Evolutionary conservation across 2,329 filamentous ascomycete genomes (phyloP).

Genomic region (Talaromyces albobiverticillius): DNA sequence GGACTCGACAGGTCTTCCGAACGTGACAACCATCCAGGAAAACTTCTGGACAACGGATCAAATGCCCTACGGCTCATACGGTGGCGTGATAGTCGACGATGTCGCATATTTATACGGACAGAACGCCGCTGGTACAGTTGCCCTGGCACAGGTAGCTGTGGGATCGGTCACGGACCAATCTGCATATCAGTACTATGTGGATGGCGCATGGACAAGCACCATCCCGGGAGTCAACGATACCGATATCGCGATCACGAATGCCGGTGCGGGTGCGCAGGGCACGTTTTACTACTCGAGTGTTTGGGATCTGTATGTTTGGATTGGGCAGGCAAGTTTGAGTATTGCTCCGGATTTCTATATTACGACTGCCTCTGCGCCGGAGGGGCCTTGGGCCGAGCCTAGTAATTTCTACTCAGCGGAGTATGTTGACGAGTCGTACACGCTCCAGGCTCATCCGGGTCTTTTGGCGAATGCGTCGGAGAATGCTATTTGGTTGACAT

Average conservation of each 20-base stretch:
- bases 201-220: constrained; percentile 9
- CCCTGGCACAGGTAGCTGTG: constrained; percentile 5
- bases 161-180: constrained; percentile 6
- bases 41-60: constrained; percentile 21
- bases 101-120: constrained; percentile 10
- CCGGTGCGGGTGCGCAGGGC: constrained; percentile 26
- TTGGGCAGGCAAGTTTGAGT: constrained; percentile 22
- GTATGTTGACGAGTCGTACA: constrained; percentile 10
- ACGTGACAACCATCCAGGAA: constrained; percentile 19
- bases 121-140: constrained; percentile 9
- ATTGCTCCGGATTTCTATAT: constrained; percentile 23
- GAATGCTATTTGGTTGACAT: constrained; percentile 11
- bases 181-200: constrained; percentile 11
- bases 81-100: constrained; percentile 1
- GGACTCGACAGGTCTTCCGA: constrained; percentile 16
- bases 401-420: constrained; percentile 16
- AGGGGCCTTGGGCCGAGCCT: constrained; percentile 29
- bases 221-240: constrained; percentile 11
- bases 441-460: constrained; percentile 16
- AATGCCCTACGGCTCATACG: constrained; percentile 19
- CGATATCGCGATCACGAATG: constrained; percentile 22
- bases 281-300: constrained; percentile 28
- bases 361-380: constrained; percentile 24
- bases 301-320: constrained; percentile 29
- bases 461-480: constrained; percentile 2